A percentile compares a stretch with the other conserved stretches of the same genome.
These are phyloP conservation scores for Agarophyton chilense DNA, from an alignment of 23 red algal species.

Conservation along the genomic window DNA sequence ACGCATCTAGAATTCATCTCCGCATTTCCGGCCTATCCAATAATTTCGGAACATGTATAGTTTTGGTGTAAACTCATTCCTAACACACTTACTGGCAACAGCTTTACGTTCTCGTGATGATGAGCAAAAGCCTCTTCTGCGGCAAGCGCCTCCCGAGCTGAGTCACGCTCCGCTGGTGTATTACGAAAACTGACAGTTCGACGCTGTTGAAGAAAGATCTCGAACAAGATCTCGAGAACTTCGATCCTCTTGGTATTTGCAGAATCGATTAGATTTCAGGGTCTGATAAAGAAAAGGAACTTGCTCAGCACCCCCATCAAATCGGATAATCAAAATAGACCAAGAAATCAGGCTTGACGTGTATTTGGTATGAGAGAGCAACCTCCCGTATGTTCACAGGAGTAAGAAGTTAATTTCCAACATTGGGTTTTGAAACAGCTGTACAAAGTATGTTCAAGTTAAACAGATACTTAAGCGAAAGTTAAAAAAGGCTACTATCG, in stretches of 20 bases:
- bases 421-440: too few species aligned
- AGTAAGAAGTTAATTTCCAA: conserved; percentile 17
- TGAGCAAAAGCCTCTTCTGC: not conserved
- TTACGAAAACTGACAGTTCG: too few species aligned
- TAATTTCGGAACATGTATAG: conserved; percentile 17
- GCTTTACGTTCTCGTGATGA: not conserved
- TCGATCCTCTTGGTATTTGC: too few species aligned
- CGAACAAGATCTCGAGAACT: too few species aligned
- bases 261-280: too few species aligned
- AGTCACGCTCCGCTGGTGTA: not conserved
- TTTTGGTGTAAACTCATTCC: conserved; percentile 32
- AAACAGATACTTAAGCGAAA: not conserved
- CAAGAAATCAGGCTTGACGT: not conserved
- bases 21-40: not conserved
- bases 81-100: conserved; percentile 26
- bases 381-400: conserved; percentile 16
- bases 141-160: not conserved
- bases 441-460: conserved; percentile 28
- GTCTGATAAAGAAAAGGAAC: not conserved
- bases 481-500: not conserved
- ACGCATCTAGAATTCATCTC: not conserved
- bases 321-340: not conserved
- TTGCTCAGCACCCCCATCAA: not conserved
- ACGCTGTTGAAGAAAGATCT: too few species aligned
- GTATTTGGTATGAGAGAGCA: not conserved